Percentiles rank a stretch among this genome's conserved stretches.
Conservation (phyloP, 2,329 filamentous ascomycete genomes). For the Aspergillus aculeatus region DNA sequence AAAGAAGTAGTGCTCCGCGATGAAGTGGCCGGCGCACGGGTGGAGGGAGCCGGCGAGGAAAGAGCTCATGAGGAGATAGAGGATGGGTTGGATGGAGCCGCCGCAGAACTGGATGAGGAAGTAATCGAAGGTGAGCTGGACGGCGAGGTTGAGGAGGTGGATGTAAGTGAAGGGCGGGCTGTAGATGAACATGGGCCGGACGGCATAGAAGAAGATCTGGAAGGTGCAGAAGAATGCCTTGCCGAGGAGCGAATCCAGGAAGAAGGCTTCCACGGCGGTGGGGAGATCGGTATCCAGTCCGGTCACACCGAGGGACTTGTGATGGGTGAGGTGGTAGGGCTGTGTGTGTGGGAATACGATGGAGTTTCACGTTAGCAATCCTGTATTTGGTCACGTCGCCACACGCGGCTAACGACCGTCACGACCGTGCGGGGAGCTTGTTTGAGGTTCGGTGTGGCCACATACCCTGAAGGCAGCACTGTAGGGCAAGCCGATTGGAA, state of each 20-base stretch:
- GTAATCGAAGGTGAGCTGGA: conserved; percentile 77
- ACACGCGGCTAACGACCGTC: not conserved
- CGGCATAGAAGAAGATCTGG: conserved; percentile 97
- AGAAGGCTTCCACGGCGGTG: conserved; percentile 83
- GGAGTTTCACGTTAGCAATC: not conserved
- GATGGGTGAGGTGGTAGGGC: conserved; percentile 97
- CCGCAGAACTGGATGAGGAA: conserved; percentile 62
- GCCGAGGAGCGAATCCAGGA: conserved; percentile 88
- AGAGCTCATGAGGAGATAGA: conserved; percentile 83
- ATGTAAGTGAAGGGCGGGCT: conserved; percentile 81
- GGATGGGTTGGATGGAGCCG: conserved; percentile 58
- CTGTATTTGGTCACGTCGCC: not conserved
- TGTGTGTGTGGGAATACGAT: conserved; percentile 33
- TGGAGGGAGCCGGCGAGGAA: conserved; percentile 94
- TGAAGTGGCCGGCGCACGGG: conserved; percentile 95
- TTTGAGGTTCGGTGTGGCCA: conserved; percentile 11
- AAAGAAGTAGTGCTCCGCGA: conserved; percentile 91
- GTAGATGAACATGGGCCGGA: conserved; percentile 94
- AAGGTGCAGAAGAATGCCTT: conserved; percentile 99
- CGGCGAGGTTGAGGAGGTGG: conserved; percentile 75
- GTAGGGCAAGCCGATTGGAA: conserved; percentile 94
- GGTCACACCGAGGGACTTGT: conserved; percentile 96
- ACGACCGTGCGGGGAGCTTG: not conserved
- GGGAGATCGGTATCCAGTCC: conserved; percentile 95
- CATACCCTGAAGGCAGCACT: conserved; percentile 87